These are phyloP conservation scores for Paramecium sexaurelia DNA, from an alignment of 73 alveolate species.

Conservation along the genomic window DNA sequence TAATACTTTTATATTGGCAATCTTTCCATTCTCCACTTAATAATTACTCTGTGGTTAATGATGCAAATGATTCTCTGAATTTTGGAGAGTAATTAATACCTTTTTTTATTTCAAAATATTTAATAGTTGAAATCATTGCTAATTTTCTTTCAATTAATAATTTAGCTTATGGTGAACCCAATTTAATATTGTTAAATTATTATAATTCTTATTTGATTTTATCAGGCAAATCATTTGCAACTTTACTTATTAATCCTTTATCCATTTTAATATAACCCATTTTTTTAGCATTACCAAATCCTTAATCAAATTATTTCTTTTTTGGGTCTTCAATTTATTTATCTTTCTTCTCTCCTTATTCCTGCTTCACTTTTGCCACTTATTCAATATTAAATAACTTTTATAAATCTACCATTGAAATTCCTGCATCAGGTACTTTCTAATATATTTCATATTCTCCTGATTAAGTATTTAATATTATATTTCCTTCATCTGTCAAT, in stretches of 20 bases:
- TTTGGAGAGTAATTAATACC: constrained; percentile 4
- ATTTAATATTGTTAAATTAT: constrained; percentile 22
- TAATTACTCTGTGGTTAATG: constrained; percentile 39
- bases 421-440: constrained; percentile 46
- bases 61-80: constrained; percentile 32
- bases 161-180: background rate
- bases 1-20: background rate
- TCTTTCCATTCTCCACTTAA: background rate
- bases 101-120: background rate
- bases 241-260: constrained; percentile 29
- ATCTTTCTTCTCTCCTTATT: constrained; percentile 40
- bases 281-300: constrained; percentile 59
- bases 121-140: background rate
- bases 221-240: constrained; percentile 25
- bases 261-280: constrained; percentile 39
- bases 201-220: constrained; percentile 16
- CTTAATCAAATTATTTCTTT: constrained; percentile 26
- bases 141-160: constrained; percentile 50
- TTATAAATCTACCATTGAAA: background rate
- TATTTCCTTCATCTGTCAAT: constrained; percentile 56
- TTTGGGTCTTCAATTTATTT: background rate
- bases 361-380: background rate
- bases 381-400: constrained; percentile 10
- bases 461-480: background rate
- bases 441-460: constrained; percentile 49